These are phyloP conservation scores for Suhomyces xylopsoci DNA, from an alignment of 805 yeast genomes.

Conservation along the genomic window DNA sequence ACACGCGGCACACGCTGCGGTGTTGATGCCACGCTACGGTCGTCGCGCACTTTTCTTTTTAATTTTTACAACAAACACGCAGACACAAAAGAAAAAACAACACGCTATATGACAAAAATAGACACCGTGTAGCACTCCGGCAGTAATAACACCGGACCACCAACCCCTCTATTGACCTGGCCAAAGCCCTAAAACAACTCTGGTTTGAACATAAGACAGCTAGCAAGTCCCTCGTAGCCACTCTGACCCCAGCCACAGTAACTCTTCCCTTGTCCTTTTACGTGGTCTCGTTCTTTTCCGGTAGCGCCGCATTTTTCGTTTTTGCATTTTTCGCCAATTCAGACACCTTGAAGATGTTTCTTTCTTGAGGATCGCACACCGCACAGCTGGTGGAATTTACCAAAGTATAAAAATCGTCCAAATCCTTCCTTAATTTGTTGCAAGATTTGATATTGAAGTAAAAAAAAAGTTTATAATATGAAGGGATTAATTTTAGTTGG, in stretches of 20 bases:
- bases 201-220: neutral
- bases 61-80: neutral
- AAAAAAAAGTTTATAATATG: constrained; percentile 44
- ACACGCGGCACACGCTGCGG: neutral
- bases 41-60: neutral
- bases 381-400: neutral
- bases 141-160: neutral
- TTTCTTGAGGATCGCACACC: neutral
- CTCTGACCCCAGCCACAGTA: neutral
- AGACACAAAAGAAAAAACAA: neutral
- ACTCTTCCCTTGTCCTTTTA: too few relatives aligned
- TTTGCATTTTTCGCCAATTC: neutral
- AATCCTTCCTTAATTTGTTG: neutral
- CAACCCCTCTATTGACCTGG: neutral
- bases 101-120: neutral
- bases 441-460: neutral
- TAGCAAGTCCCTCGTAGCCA: neutral
- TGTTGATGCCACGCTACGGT: neutral
- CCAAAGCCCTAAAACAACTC: neutral
- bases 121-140: neutral
- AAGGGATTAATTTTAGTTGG: constrained; percentile 98
- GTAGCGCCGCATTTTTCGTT: neutral
- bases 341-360: neutral
- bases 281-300: neutral
- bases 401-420: neutral